Percentiles rank a stretch among this genome's conserved stretches.
These are phyloP conservation scores for Trametes polyzona DNA, from an alignment of 1,284 basidiomycete species.

Conservation along the genomic window DNA sequence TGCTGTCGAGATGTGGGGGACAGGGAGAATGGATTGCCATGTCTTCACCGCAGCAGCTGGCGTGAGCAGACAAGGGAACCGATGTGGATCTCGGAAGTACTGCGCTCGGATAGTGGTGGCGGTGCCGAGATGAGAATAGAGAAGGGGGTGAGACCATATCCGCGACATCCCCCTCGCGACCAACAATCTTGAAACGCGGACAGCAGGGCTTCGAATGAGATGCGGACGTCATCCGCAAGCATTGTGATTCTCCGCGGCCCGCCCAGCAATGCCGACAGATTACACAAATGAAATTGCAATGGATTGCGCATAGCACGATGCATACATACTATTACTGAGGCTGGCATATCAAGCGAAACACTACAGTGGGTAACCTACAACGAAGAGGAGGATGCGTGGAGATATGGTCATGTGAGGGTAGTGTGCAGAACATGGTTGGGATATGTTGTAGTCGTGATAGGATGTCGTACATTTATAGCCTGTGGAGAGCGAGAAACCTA, in stretches of 20 bases:
- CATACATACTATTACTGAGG: no score
- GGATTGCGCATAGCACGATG: background rate
- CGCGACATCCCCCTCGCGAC: constrained; percentile 12
- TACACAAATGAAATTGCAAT: background rate
- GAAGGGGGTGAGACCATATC: constrained; percentile 4
- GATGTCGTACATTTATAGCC: constrained; percentile 1
- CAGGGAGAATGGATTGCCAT: background rate
- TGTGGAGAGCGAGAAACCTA: background rate
- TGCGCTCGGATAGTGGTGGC: constrained; percentile 9
- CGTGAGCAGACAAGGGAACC: background rate
- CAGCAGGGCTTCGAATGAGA: background rate
- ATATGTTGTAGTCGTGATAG: constrained; percentile 2
- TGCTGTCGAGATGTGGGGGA: no score
- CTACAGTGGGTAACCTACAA: background rate
- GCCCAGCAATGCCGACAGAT: background rate
- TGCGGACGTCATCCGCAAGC: background rate
- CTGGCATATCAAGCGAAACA: constrained; percentile 2
- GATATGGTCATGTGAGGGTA: background rate
- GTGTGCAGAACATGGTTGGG: constrained; percentile 1
- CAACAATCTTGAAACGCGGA: constrained; percentile 8
- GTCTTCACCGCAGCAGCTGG: background rate
- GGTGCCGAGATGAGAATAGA: constrained; percentile 4
- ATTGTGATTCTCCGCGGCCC: background rate
- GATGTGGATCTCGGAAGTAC: constrained; percentile 5
- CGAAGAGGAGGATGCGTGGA: background rate